Evolutionary conservation across 345 rosid species (phyloP).

Genomic region (Euphorbia tirucalli): DNA sequence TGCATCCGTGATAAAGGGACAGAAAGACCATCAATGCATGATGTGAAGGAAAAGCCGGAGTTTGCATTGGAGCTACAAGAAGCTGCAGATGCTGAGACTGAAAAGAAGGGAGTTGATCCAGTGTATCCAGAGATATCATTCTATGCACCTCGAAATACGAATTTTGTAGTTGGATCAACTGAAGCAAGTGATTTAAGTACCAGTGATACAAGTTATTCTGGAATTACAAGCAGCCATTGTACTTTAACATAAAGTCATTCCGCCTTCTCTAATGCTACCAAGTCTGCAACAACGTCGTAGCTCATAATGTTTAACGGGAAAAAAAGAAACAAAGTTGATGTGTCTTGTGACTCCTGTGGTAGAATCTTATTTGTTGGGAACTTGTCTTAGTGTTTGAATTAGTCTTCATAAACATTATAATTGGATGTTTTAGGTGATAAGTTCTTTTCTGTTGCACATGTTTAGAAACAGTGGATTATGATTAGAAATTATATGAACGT

Average conservation of each 20-base stretch:
- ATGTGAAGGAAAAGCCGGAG: slow-evolving; percentile 9
- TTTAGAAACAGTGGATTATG: too few species aligned
- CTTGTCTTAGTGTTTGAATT: too few species aligned
- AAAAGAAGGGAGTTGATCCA: background rate
- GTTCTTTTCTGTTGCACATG: too few species aligned
- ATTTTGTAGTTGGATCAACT: too few species aligned
- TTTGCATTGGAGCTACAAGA: slow-evolving; percentile 17
- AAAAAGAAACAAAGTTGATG: background rate
- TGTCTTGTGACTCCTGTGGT: background rate
- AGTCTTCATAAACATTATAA: too few species aligned
- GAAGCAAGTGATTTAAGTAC: background rate
- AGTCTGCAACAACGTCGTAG: background rate
- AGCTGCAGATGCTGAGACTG: slow-evolving; percentile 12
- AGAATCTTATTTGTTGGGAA: too few species aligned
- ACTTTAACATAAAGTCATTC: background rate
- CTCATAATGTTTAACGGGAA: background rate
- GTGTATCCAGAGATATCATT: slow-evolving; percentile 7
- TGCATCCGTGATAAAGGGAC: slow-evolving; percentile 3
- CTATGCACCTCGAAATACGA: background rate
- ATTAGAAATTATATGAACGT: too few species aligned
- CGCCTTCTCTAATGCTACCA: background rate
- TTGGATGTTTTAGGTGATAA: too few species aligned
- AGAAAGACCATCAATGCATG: slow-evolving; percentile 11
- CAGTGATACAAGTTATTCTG: background rate
- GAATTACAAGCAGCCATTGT: background rate